Percentiles rank a stretch among this genome's conserved stretches.
Conservation (phyloP, 2,329 filamentous ascomycete genomes). For the Calonectria montana region DNA sequence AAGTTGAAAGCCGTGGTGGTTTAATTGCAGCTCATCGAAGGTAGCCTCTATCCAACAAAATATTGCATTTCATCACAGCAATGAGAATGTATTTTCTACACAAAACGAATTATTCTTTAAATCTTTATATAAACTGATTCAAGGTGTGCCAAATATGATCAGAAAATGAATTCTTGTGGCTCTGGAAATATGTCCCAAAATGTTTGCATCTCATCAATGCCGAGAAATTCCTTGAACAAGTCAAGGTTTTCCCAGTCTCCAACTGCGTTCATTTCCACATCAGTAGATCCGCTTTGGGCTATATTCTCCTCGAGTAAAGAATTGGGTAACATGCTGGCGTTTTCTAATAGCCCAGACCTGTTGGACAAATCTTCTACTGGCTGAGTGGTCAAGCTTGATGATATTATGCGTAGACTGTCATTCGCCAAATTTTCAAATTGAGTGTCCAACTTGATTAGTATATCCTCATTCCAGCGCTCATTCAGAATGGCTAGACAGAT, state of each 20-base stretch:
- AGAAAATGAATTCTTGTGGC: neutral
- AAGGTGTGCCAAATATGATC: neutral
- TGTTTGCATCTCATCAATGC: constrained; percentile 1
- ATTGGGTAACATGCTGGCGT: neutral
- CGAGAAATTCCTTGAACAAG: constrained; percentile 4
- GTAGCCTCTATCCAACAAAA: neutral
- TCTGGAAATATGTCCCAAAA: constrained; percentile 7
- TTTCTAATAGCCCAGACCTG: too few species aligned
- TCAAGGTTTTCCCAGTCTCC: constrained; percentile 7
- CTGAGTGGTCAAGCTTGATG: neutral
- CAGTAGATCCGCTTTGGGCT: rapidly evolving
- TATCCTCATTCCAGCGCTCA: constrained; percentile 17
- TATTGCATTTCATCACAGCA: too few species aligned
- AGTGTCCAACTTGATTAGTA: constrained; percentile 12
- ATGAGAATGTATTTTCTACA: too few species aligned
- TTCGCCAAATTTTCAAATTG: constrained; percentile 15
- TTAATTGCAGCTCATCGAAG: neutral
- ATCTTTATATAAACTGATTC: neutral
- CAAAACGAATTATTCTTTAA: neutral
- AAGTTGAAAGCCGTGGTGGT: neutral
- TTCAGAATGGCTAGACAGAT: constrained; percentile 19
- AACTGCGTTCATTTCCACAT: neutral
- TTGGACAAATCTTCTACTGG: neutral
- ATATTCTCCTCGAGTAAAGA: too few species aligned
- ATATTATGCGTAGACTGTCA: constrained; percentile 4